Evolutionary conservation across 2,329 filamentous ascomycete species (phyloP).

Genomic region (Calonectria leucothoes): DNA sequence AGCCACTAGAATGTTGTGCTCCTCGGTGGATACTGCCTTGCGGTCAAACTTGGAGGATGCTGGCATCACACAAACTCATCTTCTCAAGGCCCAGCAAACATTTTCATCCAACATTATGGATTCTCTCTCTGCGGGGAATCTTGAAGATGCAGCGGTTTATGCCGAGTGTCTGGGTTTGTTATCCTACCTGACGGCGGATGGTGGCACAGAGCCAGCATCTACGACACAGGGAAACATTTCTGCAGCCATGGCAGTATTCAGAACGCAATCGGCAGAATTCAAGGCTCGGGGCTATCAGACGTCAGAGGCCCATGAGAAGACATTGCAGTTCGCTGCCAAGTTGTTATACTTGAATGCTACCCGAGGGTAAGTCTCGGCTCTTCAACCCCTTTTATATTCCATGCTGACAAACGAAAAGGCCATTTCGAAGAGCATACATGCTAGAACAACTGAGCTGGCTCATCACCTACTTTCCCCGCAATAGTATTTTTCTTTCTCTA

Average conservation of each 20-base stretch:
- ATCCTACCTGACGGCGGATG: slow-evolving; percentile 68
- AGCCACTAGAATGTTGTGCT: slow-evolving; percentile 55
- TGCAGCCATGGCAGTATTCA: slow-evolving; percentile 58
- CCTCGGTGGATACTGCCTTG: slow-evolving; percentile 47
- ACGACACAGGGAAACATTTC: slow-evolving; percentile 66
- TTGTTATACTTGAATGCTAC: slow-evolving; percentile 76
- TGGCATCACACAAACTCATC: slow-evolving; percentile 47
- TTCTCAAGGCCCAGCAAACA: slow-evolving; percentile 66
- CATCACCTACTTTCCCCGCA: slow-evolving; percentile 75
- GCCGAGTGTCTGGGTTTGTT: slow-evolving; percentile 74
- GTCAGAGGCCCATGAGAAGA: slow-evolving; percentile 65
- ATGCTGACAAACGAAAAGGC: slow-evolving; percentile 51
- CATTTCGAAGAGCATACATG: slow-evolving; percentile 76
- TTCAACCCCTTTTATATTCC: background rate
- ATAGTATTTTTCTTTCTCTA: slow-evolving; percentile 79
- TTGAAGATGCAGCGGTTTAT: slow-evolving; percentile 62
- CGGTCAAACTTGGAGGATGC: slow-evolving; percentile 27
- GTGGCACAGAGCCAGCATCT: slow-evolving; percentile 57
- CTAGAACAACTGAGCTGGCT: slow-evolving; percentile 71
- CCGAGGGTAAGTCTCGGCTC: slow-evolving; percentile 57
- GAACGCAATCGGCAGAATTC: slow-evolving; percentile 56
- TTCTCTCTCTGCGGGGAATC: slow-evolving; percentile 62
- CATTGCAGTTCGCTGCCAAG: slow-evolving; percentile 75
- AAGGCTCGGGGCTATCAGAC: slow-evolving; percentile 47
- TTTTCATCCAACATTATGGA: slow-evolving; percentile 67